phyloP scores from a whole-genome alignment of 179 eudicot species.

The Heliamphora pulchella region DNA sequence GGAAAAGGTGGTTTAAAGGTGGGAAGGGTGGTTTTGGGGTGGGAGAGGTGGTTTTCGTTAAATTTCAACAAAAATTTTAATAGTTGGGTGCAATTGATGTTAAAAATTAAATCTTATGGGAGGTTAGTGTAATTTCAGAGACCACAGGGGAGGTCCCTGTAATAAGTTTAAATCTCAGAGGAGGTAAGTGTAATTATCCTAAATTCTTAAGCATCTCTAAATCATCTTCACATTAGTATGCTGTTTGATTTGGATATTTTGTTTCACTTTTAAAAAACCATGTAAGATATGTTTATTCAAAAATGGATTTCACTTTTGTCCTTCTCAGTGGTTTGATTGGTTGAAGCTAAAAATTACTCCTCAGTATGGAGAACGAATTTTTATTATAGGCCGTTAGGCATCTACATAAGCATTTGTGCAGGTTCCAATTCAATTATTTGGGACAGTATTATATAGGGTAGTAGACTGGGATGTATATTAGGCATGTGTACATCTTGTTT shows the following conservation, averaged over 20 bases:
- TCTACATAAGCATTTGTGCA: neutral
- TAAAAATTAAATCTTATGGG: no score
- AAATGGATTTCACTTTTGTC: neutral
- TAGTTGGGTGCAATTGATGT: no score
- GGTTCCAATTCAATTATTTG: neutral
- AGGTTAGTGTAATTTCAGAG: no score
- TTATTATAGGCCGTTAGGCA: neutral
- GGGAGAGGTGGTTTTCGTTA: no score
- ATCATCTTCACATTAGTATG: neutral
- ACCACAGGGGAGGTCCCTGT: no score
- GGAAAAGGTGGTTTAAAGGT: no score
- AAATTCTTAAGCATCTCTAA: neutral
- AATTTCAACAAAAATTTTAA: no score
- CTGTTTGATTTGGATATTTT: neutral
- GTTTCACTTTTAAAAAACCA: neutral
- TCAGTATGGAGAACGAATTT: neutral
- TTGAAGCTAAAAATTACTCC: neutral
- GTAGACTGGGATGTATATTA: neutral
- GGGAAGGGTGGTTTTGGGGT: no score
- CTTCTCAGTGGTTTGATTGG: neutral
- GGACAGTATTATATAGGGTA: neutral
- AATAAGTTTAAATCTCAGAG: no score
- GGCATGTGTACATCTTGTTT: neutral
- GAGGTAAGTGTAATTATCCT: no score
- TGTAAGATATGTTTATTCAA: neutral